Conservation (phyloP, 306 rosid species). For the Hylodesmum podocarpum region DNA sequence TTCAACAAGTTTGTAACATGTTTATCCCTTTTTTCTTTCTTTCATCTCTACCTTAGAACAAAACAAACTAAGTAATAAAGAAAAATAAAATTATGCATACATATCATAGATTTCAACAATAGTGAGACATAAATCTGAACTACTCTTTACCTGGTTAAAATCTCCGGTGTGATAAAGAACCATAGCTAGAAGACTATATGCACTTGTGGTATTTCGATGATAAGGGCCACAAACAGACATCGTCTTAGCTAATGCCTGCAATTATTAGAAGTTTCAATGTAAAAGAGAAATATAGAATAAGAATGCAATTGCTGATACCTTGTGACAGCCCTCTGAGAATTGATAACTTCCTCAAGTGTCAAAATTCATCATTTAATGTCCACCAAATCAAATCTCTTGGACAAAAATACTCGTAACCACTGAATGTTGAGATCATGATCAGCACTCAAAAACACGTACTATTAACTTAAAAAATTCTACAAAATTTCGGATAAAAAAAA, state of each 20-base stretch:
- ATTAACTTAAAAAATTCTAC: too few species aligned
- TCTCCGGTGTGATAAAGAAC: constrained; percentile 98
- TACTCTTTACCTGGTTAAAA: constrained; percentile 71
- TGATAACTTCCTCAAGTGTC: constrained; percentile 69
- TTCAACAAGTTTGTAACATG: neutral
- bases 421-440: constrained; percentile 56
- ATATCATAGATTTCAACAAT: neutral
- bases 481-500: too few species aligned
- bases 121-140: neutral
- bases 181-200: constrained; percentile 91
- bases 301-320: constrained; percentile 45
- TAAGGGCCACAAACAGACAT: constrained; percentile 88
- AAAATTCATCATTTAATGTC: constrained; percentile 68
- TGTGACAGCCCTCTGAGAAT: constrained; percentile 87
- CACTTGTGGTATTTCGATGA: constrained; percentile 92
- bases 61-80: neutral
- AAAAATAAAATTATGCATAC: neutral
- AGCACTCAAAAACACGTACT: constrained; percentile 33
- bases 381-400: constrained; percentile 71
- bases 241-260: constrained; percentile 79
- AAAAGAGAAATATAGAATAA: neutral
- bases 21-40: neutral
- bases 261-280: constrained; percentile 6
- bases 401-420: constrained; percentile 59
- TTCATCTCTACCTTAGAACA: neutral